Percentiles rank a stretch among this genome's conserved stretches.
Evolutionary conservation across 2,329 filamentous ascomycete species (phyloP).

Genomic region (Aspergillus pseudoviridinutans): DNA sequence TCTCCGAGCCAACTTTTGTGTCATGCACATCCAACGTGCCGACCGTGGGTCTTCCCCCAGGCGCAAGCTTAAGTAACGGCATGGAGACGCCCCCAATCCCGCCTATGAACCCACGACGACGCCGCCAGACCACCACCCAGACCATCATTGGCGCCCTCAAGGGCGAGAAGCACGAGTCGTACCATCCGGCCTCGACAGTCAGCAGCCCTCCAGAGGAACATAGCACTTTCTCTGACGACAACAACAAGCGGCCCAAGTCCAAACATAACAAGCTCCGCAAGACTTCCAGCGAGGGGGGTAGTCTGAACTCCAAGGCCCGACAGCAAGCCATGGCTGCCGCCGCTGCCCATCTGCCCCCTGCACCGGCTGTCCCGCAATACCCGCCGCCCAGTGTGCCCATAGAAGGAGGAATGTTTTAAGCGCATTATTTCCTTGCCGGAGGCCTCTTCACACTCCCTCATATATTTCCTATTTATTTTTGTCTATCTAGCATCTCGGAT

Average conservation of each 20-base stretch:
- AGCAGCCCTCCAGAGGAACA: conserved; percentile 31
- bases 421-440: background rate
- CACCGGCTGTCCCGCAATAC: conserved; percentile 31
- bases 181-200: conserved; percentile 19
- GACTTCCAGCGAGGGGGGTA: conserved; percentile 49
- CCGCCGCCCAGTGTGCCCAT: conserved; percentile 27
- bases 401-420: conserved; percentile 39
- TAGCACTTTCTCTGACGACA: conserved; percentile 44
- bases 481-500: background rate
- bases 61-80: conserved; percentile 53
- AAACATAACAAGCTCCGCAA: conserved; percentile 43
- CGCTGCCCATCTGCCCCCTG: conserved; percentile 13
- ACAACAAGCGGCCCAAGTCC: conserved; percentile 31
- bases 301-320: conserved; percentile 43
- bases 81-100: conserved; percentile 52
- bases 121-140: conserved; percentile 45
- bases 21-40: conserved; percentile 56
- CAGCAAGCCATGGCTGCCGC: conserved; percentile 33
- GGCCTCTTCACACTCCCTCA: background rate
- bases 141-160: conserved; percentile 39
- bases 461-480: background rate
- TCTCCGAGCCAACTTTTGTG: conserved; percentile 56
- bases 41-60: conserved; percentile 54
- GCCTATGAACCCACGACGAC: conserved; percentile 57
- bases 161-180: conserved; percentile 30